These are phyloP conservation scores for Linnemannia zychae DNA, from an alignment of 192 early-diverging fungal genomes.

Conservation along the genomic window DNA sequence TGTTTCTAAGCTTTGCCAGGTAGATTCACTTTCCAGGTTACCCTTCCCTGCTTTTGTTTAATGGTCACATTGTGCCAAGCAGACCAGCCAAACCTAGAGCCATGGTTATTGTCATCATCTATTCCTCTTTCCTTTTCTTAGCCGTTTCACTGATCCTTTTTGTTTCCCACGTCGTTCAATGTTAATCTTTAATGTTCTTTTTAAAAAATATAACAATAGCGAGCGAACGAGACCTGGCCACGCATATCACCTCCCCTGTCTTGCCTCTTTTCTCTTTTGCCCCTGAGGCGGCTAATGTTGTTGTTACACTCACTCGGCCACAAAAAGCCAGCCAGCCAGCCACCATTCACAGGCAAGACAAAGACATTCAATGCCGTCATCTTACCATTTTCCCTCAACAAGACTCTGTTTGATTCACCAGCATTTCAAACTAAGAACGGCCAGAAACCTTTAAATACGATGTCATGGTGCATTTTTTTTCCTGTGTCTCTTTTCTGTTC, in stretches of 20 bases:
- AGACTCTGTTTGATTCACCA: not conserved
- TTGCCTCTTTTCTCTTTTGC: not conserved
- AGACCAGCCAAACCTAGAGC: no score
- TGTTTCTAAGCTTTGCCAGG: no score
- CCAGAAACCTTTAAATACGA: not conserved
- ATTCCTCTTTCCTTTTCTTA: no score
- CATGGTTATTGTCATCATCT: no score
- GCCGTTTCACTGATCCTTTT: not conserved
- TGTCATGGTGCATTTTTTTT: constrained; percentile 5
- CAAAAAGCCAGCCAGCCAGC: not conserved
- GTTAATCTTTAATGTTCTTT: not conserved
- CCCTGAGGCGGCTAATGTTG: no score
- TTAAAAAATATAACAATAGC: not conserved
- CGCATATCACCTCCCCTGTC: not conserved
- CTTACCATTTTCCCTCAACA: no score
- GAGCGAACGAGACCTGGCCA: not conserved
- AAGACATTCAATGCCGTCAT: not conserved
- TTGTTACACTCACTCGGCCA: no score
- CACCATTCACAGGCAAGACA: no score
- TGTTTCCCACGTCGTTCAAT: not conserved
- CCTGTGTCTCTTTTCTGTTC: not conserved
- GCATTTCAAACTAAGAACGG: constrained; percentile 1
- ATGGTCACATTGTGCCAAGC: no score
- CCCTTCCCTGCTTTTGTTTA: no score
- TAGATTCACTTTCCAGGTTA: no score